A percentile compares a stretch with the other conserved stretches of the same genome.
These are phyloP conservation scores for Cajanus cajan DNA, from an alignment of 306 rosid species.

Conservation along the genomic window DNA sequence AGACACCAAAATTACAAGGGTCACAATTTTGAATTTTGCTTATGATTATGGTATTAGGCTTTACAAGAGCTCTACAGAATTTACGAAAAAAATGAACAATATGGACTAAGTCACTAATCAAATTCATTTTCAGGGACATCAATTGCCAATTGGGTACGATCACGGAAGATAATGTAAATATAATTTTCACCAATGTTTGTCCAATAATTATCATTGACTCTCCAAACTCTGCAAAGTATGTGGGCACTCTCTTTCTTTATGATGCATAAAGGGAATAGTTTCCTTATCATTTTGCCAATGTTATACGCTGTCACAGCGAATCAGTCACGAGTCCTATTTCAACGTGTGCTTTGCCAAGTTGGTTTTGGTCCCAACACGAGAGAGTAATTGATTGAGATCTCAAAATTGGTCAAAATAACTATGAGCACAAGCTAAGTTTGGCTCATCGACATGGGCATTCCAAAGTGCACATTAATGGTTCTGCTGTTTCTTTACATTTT, in stretches of 20 bases:
- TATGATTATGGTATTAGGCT: background rate
- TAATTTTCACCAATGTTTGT: background rate
- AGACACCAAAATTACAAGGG: no score
- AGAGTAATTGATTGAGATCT: background rate
- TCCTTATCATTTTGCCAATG: background rate
- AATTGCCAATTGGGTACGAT: background rate
- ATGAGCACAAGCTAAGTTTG: background rate
- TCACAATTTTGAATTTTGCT: no score
- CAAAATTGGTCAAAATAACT: background rate
- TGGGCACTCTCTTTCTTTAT: constrained; percentile 7
- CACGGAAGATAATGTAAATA: background rate
- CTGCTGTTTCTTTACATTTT: background rate
- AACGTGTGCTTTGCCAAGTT: background rate
- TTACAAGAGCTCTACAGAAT: no score
- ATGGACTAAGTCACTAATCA: background rate
- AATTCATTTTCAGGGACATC: background rate
- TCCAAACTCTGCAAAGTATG: background rate
- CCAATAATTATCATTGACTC: background rate
- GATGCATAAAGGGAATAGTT: background rate
- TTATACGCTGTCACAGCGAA: background rate
- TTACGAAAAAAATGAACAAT: no score
- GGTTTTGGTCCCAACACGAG: background rate
- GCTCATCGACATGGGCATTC: background rate
- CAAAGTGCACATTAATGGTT: background rate
- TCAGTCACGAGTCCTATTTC: background rate